These are phyloP conservation scores for Lotmaria passim DNA, from an alignment of 208 protist species.

Conservation along the genomic window DNA sequence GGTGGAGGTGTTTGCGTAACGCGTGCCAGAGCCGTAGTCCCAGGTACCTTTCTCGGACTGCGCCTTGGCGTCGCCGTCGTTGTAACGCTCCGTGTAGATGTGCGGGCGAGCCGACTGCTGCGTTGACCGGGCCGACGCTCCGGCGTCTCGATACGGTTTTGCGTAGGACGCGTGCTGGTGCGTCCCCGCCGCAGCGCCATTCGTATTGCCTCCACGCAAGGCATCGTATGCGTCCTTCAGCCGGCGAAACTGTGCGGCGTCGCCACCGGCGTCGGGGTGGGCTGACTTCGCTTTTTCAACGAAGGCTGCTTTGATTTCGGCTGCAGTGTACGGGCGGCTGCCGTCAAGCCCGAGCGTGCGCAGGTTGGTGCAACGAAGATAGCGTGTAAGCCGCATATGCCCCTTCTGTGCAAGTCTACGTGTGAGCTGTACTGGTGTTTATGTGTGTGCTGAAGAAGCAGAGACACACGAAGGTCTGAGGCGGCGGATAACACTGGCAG, in stretches of 20 bases:
- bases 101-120: slow-evolving; percentile 5
- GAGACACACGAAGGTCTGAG: no score
- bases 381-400: background rate
- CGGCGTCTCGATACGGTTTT: background rate
- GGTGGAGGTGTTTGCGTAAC: slow-evolving; percentile 41
- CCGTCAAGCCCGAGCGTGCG: slow-evolving; percentile 35
- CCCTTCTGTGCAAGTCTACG: background rate
- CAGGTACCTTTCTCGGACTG: slow-evolving; percentile 3
- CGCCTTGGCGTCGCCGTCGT: background rate
- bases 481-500: no score
- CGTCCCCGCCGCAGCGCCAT: background rate
- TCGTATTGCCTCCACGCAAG: background rate
- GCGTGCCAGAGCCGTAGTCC: slow-evolving; percentile 25
- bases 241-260: slow-evolving; percentile 38
- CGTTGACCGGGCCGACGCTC: background rate
- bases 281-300: slow-evolving; percentile 32
- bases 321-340: slow-evolving; percentile 19
- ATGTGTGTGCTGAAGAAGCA: no score
- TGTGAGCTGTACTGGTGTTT: background rate
- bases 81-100: slow-evolving; percentile 28
- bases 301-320: slow-evolving; percentile 45
- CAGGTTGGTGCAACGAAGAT: slow-evolving; percentile 8
- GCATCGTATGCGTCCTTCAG: slow-evolving; percentile 43
- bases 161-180: background rate
- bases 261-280: slow-evolving; percentile 53